A percentile compares a stretch with the other conserved stretches of the same genome.
These are phyloP conservation scores for Neolentinus lepideus DNA, from an alignment of 1,284 basidiomycete genomes.

Conservation along the genomic window DNA sequence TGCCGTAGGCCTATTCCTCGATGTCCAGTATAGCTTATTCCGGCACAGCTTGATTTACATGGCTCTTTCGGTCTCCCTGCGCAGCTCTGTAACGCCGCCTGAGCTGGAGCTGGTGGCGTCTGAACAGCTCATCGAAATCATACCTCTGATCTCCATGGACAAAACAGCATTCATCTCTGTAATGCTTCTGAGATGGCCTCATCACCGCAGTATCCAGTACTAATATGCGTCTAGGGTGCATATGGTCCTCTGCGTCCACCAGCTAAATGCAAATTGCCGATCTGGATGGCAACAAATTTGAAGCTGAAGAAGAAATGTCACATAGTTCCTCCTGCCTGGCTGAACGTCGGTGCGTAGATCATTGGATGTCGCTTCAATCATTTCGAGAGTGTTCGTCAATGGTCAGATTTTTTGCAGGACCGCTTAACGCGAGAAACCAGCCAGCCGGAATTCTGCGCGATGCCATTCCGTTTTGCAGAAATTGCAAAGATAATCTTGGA, in stretches of 20 bases:
- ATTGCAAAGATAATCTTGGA: constrained; percentile 87
- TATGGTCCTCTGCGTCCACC: constrained; percentile 94
- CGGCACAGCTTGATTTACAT: too few species aligned
- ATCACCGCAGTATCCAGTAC: background rate
- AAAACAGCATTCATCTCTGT: constrained; percentile 85
- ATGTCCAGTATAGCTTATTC: too few species aligned
- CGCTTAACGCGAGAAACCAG: constrained; percentile 66
- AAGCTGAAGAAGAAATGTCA: constrained; percentile 93
- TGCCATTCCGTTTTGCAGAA: constrained; percentile 87
- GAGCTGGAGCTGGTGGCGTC: constrained; percentile 85
- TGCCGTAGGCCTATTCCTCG: too few species aligned
- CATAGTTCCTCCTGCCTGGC: constrained; percentile 86
- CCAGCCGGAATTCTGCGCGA: constrained; percentile 61
- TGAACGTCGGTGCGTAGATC: constrained; percentile 64
- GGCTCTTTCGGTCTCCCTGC: constrained; percentile 50
- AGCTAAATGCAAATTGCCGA: constrained; percentile 72
- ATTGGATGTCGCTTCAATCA: background rate
- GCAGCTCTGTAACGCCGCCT: constrained; percentile 60
- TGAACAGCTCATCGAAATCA: constrained; percentile 75
- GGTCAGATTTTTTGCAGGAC: constrained; percentile 74
- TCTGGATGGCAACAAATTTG: constrained; percentile 93
- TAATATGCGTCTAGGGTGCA: constrained; percentile 49
- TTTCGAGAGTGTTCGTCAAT: background rate
- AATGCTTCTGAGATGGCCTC: constrained; percentile 7
- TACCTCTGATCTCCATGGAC: constrained; percentile 84